Evolutionary conservation across 225 moss, liverwort and hornwort genomes (phyloP).

Genomic region (Bryum argenteum): DNA sequence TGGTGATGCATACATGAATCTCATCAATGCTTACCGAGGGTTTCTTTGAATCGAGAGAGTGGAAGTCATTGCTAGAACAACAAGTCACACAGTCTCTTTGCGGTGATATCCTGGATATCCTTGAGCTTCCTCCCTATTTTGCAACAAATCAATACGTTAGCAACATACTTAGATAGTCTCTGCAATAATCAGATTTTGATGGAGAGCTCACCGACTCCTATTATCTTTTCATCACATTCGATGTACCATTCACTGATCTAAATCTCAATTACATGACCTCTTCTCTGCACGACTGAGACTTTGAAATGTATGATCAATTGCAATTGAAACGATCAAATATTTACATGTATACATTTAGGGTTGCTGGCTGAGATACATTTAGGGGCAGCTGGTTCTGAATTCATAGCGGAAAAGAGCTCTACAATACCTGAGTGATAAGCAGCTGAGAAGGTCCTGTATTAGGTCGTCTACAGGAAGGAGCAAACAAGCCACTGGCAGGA

Average conservation of each 20-base stretch:
- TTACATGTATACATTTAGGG: slow-evolving; percentile 2
- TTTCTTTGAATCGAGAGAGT: slow-evolving; percentile 27
- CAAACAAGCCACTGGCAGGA: slow-evolving; percentile 42
- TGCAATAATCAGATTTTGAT: too few relatives aligned
- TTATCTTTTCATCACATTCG: neutral
- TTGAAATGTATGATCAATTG: neutral
- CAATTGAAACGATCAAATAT: neutral
- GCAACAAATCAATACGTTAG: slow-evolving; percentile 11
- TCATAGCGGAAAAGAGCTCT: neutral
- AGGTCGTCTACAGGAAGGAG: slow-evolving; percentile 22
- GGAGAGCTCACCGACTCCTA: neutral
- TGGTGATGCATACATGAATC: neutral
- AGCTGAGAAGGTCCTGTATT: slow-evolving; percentile 26
- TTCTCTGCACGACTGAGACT: neutral
- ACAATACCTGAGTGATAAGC: slow-evolving; percentile 29
- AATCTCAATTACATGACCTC: neutral
- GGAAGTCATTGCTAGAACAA: slow-evolving; percentile 34
- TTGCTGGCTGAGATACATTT: neutral
- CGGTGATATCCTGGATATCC: slow-evolving; percentile 17
- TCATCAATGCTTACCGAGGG: slow-evolving; percentile 28
- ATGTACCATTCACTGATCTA: neutral
- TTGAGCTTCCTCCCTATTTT: slow-evolving; percentile 35
- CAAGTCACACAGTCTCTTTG: slow-evolving; percentile 34
- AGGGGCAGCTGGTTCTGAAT: neutral
- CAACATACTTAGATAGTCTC: neutral